Evolutionary conservation across 768 basidiomycete species (phyloP).

Genomic region (Rhizopogon rudus): DNA sequence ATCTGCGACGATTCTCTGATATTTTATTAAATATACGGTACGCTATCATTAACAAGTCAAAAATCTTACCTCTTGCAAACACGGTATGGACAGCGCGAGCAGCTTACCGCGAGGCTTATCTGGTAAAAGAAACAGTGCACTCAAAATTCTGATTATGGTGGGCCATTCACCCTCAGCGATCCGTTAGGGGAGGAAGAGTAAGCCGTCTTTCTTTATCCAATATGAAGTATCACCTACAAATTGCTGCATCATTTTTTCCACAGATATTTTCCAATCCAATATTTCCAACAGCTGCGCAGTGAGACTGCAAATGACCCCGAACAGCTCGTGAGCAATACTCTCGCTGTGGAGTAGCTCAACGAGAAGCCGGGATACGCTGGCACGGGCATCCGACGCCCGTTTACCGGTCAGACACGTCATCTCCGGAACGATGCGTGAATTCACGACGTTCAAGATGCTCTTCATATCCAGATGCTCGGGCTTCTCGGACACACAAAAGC

Average conservation of each 20-base stretch:
- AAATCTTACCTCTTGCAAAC: conserved; percentile 44
- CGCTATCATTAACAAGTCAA: background rate
- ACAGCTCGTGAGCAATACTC: conserved; percentile 17
- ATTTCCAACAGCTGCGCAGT: conserved; percentile 36
- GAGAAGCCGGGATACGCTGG: conserved; percentile 36
- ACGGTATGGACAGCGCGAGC: conserved; percentile 37
- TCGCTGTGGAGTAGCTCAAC: conserved; percentile 34
- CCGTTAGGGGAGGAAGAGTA: conserved; percentile 17
- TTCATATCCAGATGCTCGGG: conserved; percentile 17
- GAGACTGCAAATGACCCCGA: conserved; percentile 29
- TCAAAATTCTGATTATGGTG: conserved; percentile 34
- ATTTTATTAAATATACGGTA: background rate
- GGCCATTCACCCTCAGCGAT: conserved; percentile 40
- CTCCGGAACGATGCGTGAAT: conserved; percentile 46
- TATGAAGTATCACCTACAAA: conserved; percentile 30
- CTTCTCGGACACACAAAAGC: background rate
- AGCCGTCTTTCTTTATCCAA: background rate
- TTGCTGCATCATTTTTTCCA: conserved; percentile 36
- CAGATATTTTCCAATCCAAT: conserved; percentile 36
- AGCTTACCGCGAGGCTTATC: conserved; percentile 41
- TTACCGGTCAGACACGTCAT: conserved; percentile 33
- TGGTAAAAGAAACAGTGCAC: conserved; percentile 40
- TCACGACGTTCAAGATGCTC: conserved; percentile 32
- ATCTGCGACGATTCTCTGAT: conserved; percentile 48
- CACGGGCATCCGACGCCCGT: conserved; percentile 30